A percentile compares a stretch with the other conserved stretches of the same genome.
Conservation (phyloP, 345 rosid genomes). For the Salix viminalis region DNA sequence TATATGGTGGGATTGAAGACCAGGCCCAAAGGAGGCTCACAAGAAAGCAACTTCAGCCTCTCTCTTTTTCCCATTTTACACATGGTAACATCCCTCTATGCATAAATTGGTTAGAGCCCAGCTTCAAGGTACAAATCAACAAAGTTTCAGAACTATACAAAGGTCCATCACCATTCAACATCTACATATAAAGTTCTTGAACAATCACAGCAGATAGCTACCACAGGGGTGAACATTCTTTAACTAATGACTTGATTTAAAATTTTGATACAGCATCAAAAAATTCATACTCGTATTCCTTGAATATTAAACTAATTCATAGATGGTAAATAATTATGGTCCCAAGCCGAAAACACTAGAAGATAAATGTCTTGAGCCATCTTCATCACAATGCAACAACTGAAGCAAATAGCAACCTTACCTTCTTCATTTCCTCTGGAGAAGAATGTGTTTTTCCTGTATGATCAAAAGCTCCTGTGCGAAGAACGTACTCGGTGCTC, state of each 20-base stretch:
- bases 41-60: not conserved
- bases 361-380: not conserved
- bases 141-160: not conserved
- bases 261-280: not conserved
- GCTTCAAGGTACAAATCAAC: not conserved
- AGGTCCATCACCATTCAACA: not conserved
- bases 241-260: not conserved
- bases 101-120: not conserved
- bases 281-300: not conserved
- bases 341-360: not conserved
- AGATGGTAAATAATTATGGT: not conserved
- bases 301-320: not conserved
- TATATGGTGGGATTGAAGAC: not conserved
- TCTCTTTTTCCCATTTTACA: not conserved
- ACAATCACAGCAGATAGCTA: not conserved
- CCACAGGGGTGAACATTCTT: no score
- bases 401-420: constrained; percentile 13
- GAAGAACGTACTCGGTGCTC: constrained; percentile 91
- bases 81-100: not conserved
- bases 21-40: not conserved
- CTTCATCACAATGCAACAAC: not conserved
- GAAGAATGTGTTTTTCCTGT: constrained; percentile 69
- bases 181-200: not conserved
- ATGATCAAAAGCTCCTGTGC: constrained; percentile 95
- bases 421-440: constrained; percentile 83